These are phyloP conservation scores for Zancudomyces culisetae DNA, from an alignment of 371 early-diverging fungal genomes.

Conservation along the genomic window DNA sequence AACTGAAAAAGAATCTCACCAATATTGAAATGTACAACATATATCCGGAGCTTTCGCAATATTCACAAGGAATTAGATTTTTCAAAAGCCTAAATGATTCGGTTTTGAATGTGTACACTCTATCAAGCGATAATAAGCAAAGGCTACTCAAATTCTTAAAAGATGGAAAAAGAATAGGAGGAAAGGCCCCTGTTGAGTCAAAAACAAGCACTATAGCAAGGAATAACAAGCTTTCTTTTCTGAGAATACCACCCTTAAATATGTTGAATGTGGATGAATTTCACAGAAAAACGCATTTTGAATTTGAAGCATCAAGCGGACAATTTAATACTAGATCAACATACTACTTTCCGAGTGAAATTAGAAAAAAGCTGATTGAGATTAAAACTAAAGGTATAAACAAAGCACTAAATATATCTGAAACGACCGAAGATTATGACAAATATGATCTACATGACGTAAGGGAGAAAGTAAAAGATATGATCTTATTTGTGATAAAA, in stretches of 20 bases:
- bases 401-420: background rate
- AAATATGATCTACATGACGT: background rate
- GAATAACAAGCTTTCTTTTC: background rate
- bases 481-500: background rate
- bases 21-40: background rate
- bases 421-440: background rate
- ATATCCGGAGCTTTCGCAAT: background rate
- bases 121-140: background rate
- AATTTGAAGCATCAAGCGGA: background rate
- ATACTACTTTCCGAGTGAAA: background rate
- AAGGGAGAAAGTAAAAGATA: background rate
- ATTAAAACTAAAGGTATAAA: background rate
- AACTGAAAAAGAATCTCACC: background rate
- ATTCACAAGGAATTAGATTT: background rate
- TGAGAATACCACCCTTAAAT: background rate
- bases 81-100: background rate
- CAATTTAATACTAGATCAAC: background rate
- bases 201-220: background rate
- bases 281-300: background rate
- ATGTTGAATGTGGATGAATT: background rate
- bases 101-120: background rate
- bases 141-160: background rate
- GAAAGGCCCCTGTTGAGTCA: background rate
- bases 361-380: background rate
- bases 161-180: background rate